Base-by-base conservation (phyloP, 2,329 filamentous ascomycete genomes). In the Epichloe glyceriae region DNA sequence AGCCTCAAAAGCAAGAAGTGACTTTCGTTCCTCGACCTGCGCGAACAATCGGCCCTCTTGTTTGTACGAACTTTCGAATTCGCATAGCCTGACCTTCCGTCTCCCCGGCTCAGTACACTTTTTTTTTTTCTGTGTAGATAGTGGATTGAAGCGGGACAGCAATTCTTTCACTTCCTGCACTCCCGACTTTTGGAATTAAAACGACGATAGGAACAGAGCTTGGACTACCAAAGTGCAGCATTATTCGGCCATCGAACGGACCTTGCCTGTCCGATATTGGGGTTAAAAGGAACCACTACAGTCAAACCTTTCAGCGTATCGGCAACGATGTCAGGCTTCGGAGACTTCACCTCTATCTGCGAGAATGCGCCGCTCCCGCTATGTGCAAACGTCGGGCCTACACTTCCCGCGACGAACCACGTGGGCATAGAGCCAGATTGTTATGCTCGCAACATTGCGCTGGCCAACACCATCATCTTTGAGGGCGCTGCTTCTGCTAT, bases 401-500 rank as follows among this genome's bases (percentile, higher is more conserved):
- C 85, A 60, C 82, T 82, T 33, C 73, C 77, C 35, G 80, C 88
- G 57, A 78, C 80, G 20, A 79, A 75, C 58, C 76, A 79, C 52
- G 78, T 83, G 12, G 87, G 89, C 58, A 93, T 96, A 57, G 85
- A 95, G 66, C 82, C 93, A 52, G 80, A 83, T 63, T 98, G 93
- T 74, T 97, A 91, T 71, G 87, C 93, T 53, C 83, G 93, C 53
- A 94, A 93, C 62, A 91, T 98, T 67, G 90, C 96, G 69, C 70
- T 97, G 58, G 93, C 90, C 59, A 98, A 98, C 72, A 98, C 93
- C 40, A 91, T 97, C 71, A 98, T 98, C 63, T 98, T 98, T 67
- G 83, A 97, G 70, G 88, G 84, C 63, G 93, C 90, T 30, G 83
- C 89, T 20, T 88, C 87, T 55, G 89, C 91, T 63, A 87, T 93